A percentile compares a stretch with the other conserved stretches of the same genome.
Evolutionary conservation across 192 early-diverging fungal genomes (phyloP).

Genomic region (Podila clonocystis): DNA sequence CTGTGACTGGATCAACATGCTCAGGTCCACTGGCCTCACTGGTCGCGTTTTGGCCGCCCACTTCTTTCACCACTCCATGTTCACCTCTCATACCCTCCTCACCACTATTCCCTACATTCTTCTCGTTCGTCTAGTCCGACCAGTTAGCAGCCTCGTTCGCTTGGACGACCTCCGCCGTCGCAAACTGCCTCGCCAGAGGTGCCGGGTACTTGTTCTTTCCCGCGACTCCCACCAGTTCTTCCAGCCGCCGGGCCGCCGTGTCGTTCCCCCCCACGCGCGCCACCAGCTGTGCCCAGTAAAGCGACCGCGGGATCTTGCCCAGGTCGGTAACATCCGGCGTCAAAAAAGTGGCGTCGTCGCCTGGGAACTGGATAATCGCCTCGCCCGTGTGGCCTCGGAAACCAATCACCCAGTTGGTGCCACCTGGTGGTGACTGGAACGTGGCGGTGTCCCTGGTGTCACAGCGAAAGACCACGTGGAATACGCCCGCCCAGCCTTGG

Average conservation of each 20-base stretch:
- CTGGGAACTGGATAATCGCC: neutral
- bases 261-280: conserved; percentile 9
- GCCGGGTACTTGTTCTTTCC: conserved; percentile 28
- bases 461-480: conserved; percentile 28
- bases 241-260: neutral
- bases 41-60: too few relatives aligned
- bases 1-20: too few relatives aligned
- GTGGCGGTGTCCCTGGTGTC: neutral
- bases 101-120: neutral
- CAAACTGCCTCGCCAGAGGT: neutral
- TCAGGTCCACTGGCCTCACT: too few relatives aligned
- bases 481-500: conserved; percentile 42
- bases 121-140: neutral
- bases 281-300: conserved; percentile 45
- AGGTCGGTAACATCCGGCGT: neutral
- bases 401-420: conserved; percentile 34
- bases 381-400: conserved; percentile 2
- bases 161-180: neutral
- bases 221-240: conserved; percentile 13
- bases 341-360: conserved; percentile 29
- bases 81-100: neutral
- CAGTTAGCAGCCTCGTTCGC: neutral
- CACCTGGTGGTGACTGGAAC: conserved; percentile 38
- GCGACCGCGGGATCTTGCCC: neutral
- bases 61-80: neutral